Base-by-base conservation (phyloP, 2,329 filamentous ascomycete genomes). In the Apiospora saccharicola region DNA sequence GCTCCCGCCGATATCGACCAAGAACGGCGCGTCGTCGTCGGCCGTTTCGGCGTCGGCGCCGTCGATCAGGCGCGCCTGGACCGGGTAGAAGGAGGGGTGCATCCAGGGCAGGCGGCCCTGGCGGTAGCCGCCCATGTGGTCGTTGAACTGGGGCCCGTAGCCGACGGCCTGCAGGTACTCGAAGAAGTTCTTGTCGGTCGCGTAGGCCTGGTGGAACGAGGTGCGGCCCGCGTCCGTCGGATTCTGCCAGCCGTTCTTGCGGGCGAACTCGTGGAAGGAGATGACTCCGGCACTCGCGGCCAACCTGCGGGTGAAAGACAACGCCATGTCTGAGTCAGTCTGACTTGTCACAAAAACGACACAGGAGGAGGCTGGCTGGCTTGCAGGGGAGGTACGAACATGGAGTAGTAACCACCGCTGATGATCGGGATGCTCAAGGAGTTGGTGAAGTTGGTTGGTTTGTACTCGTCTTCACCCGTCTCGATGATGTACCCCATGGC, bases 101-200 rank as follows among this genome's bases (percentile, higher is more conserved):
- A 78, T 78, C 80, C 80, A 81, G 8, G 73, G 71, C 12, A 76
- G 76, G 3, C 78, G 78, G 22, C 79, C 80, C 49, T 79, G 76
- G 22, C 75, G 41, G 71, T 79, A 84, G 19, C 79, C 81, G 0
- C 76, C 75, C 80, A 85, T 84, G 73, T 82, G 81, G 46, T 79
- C 72, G 77, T 84, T 83, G 77, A 84, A 84, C 41, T 81, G 73
- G 34, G 75, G 70, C 0, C 79, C 81, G 64, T 81, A 79, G 6
- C 77, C 77, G 5, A 76, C 74, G 44, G 77, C 74, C 53, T 80
- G 76, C 13, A 82, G 74, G 69, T 79, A 78, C 67, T 81, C 78
- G 49, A 85, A 84, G 69, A 82, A 77, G 72, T 81, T 79, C 67
- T 76, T 73, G 16, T 81, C 74, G 6, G 80, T 84, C 30, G 78